These are phyloP conservation scores for Styphnolobium japonicum DNA, from an alignment of 306 rosid species.

Conservation along the genomic window DNA sequence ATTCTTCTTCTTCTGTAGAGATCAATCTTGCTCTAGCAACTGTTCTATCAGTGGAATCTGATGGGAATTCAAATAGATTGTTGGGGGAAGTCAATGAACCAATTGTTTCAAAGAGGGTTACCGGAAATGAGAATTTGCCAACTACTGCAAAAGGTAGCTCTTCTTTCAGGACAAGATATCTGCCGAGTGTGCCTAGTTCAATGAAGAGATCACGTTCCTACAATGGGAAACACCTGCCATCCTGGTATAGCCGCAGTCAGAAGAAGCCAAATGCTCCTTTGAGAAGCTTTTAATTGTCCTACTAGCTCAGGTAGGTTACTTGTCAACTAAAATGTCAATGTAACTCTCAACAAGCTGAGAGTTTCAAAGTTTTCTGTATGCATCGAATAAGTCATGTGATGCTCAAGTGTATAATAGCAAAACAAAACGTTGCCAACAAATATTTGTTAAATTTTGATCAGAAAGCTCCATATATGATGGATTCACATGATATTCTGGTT, in stretches of 20 bases:
- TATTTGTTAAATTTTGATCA: conserved; percentile 14
- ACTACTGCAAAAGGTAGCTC: conserved; percentile 41
- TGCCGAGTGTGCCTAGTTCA: conserved; percentile 37
- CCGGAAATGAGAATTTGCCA: conserved; percentile 32
- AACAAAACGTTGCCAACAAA: conserved; percentile 17
- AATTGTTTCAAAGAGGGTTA: conserved; percentile 25
- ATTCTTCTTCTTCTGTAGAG: conserved; percentile 44
- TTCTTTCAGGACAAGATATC: conserved; percentile 45
- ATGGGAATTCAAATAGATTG: conserved; percentile 20
- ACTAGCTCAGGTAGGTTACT: neutral
- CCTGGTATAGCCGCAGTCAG: conserved; percentile 36
- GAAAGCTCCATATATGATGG: neutral
- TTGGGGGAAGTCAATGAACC: neutral
- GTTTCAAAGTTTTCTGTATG: conserved; percentile 1
- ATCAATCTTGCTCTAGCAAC: conserved; percentile 32
- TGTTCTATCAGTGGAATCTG: conserved; percentile 7
- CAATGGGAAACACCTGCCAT: conserved; percentile 43
- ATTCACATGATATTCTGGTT: neutral
- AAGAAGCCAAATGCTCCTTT: conserved; percentile 39
- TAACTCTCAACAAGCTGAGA: conserved; percentile 48
- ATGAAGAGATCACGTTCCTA: conserved; percentile 73
- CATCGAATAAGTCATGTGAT: conserved; percentile 23
- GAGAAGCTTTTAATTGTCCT: conserved; percentile 41
- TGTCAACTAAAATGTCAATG: neutral
- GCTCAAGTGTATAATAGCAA: conserved; percentile 5